Conservation (phyloP, 192 early-diverging fungal species). For the Backusella luteola region DNA sequence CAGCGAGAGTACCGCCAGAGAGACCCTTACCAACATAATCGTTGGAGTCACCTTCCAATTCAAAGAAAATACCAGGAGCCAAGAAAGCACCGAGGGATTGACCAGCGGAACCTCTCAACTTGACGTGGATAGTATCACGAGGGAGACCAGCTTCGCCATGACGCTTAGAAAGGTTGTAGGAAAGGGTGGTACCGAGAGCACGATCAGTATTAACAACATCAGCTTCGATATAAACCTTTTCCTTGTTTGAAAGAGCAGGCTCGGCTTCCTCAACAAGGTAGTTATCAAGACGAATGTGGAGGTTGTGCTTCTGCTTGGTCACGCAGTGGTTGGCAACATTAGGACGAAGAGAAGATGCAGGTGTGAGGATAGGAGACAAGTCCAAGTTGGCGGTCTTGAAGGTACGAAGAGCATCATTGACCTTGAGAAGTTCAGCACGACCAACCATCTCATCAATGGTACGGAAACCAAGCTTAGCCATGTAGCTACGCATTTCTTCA, state of each 20-base stretch:
- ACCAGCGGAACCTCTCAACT: conserved; percentile 89
- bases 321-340: conserved; percentile 85
- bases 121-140: conserved; percentile 82
- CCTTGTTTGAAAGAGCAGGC: conserved; percentile 59
- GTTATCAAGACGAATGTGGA: conserved; percentile 86
- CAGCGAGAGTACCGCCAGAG: conserved; percentile 86
- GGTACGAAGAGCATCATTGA: conserved; percentile 72
- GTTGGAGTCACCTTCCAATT: conserved; percentile 97
- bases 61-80: conserved; percentile 83
- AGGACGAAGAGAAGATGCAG: conserved; percentile 82
- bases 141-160: conserved; percentile 84
- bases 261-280: conserved; percentile 82
- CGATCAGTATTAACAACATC: conserved; percentile 93
- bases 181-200: conserved; percentile 88
- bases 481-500: conserved; percentile 89
- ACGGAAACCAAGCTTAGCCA: conserved; percentile 93
- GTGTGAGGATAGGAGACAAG: conserved; percentile 82
- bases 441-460: conserved; percentile 97
- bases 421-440: conserved; percentile 78
- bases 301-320: conserved; percentile 84
- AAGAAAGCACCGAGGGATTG: conserved; percentile 97
- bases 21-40: conserved; percentile 99
- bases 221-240: conserved; percentile 56
- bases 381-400: conserved; percentile 88
- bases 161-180: conserved; percentile 80